phyloP scores from a whole-genome alignment of 371 early-diverging fungal species.

The Apophysomyces elegans region DNA sequence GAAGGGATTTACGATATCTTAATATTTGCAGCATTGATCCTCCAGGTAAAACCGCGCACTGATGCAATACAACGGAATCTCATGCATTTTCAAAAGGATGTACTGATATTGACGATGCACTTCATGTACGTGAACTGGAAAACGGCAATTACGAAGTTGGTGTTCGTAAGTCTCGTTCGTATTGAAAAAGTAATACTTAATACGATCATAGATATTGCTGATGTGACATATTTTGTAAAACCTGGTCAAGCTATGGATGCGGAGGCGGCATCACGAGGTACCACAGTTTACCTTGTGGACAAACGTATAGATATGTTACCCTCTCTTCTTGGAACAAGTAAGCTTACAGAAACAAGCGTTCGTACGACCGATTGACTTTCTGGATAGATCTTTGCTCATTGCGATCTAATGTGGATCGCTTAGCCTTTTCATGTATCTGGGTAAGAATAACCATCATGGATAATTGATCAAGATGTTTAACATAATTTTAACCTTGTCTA shows the following conservation, averaged over 20 bases:
- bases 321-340: constrained; percentile 80
- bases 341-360: constrained; percentile 9
- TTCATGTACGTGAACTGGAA: constrained; percentile 82
- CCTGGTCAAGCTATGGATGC: constrained; percentile 84
- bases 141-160: constrained; percentile 93
- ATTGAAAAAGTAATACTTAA: not conserved
- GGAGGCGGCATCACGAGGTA: constrained; percentile 90
- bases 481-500: constrained; percentile 11
- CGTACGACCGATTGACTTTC: not conserved
- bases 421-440: constrained; percentile 88
- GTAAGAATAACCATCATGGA: constrained; percentile 18
- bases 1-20: constrained; percentile 83
- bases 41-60: constrained; percentile 52
- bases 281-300: constrained; percentile 95
- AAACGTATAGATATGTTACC: constrained; percentile 99
- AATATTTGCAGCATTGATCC: constrained; percentile 99
- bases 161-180: constrained; percentile 71
- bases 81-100: constrained; percentile 64
- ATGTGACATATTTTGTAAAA: constrained; percentile 97
- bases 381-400: constrained; percentile 88
- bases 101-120: constrained; percentile 99
- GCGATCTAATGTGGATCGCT: constrained; percentile 87
- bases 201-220: constrained; percentile 84
- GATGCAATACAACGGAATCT: not conserved
- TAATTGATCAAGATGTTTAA: not conserved